Percentiles rank a stretch among this genome's conserved stretches.
phyloP scores from a whole-genome alignment of 805 yeast species.

The Zygoascus flipseniorum region DNA sequence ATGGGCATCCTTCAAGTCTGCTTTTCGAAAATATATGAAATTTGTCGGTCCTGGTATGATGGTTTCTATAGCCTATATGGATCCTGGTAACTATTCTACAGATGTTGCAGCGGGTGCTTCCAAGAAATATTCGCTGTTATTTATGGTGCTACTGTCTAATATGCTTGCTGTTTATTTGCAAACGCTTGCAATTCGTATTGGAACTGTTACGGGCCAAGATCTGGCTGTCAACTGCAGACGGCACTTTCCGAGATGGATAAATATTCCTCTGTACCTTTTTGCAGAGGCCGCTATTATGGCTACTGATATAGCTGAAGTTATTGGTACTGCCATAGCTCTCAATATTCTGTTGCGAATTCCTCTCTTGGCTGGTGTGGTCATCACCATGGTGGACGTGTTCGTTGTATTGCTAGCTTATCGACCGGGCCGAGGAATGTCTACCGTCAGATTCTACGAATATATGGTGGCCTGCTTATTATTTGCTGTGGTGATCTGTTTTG shows the following conservation, averaged over 20 bases:
- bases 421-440: slow-evolving; percentile 73
- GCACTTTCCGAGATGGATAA: slow-evolving; percentile 53
- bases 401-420: slow-evolving; percentile 80
- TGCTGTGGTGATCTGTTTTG: slow-evolving; percentile 80
- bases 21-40: slow-evolving; percentile 36
- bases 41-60: slow-evolving; percentile 93
- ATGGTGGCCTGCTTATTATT: slow-evolving; percentile 71
- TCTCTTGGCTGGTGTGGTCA: slow-evolving; percentile 68
- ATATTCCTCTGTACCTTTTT: slow-evolving; percentile 49
- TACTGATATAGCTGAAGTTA: slow-evolving; percentile 93
- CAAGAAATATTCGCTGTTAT: slow-evolving; percentile 68
- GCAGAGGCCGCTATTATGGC: slow-evolving; percentile 92
- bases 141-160: slow-evolving; percentile 71
- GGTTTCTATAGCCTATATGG: slow-evolving; percentile 95
- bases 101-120: slow-evolving; percentile 93
- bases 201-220: slow-evolving; percentile 90
- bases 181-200: slow-evolving; percentile 74
- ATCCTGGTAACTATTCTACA: slow-evolving; percentile 94
- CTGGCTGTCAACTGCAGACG: slow-evolving; percentile 79
- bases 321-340: slow-evolving; percentile 93
- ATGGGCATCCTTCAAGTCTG: neutral
- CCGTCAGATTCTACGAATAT: slow-evolving; percentile 72
- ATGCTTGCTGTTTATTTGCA: slow-evolving; percentile 83
- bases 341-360: slow-evolving; percentile 79
- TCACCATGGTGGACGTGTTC: slow-evolving; percentile 80